phyloP scores from a whole-genome alignment of 2,329 filamentous ascomycete species.

The Cercospora janseana region DNA sequence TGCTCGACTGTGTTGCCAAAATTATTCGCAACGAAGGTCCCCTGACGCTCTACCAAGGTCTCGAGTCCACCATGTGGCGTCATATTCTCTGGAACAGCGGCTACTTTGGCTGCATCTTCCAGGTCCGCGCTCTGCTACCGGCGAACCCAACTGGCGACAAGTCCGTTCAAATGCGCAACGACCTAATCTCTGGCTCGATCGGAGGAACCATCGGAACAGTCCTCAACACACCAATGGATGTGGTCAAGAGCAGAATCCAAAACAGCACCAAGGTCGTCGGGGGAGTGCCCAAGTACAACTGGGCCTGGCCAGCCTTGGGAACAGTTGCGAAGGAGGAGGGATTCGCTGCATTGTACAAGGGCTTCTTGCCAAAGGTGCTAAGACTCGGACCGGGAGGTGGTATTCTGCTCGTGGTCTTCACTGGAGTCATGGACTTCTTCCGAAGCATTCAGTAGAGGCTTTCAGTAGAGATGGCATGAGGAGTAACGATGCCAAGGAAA shows the following conservation, averaged over 20 bases:
- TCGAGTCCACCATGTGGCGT: constrained; percentile 95
- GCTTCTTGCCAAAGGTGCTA: constrained; percentile 92
- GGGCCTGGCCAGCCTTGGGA: constrained; percentile 84
- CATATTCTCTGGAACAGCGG: constrained; percentile 92
- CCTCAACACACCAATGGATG: constrained; percentile 92
- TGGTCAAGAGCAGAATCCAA: constrained; percentile 97
- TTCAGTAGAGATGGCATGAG: neutral
- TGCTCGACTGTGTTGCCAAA: constrained; percentile 76
- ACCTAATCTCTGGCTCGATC: constrained; percentile 79
- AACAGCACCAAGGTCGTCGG: constrained; percentile 86
- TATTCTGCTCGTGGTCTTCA: constrained; percentile 81
- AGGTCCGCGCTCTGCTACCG: constrained; percentile 82
- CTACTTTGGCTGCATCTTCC: constrained; percentile 98
- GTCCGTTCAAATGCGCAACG: constrained; percentile 76
- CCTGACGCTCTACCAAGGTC: constrained; percentile 89
- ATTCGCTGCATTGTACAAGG: constrained; percentile 90
- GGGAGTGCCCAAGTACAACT: constrained; percentile 90
- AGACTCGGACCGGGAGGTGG: constrained; percentile 68
- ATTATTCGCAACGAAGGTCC: constrained; percentile 80
- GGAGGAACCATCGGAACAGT: constrained; percentile 90
- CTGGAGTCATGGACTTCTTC: constrained; percentile 92
- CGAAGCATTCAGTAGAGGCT: constrained; percentile 59
- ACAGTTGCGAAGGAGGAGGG: constrained; percentile 93
- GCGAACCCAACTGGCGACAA: constrained; percentile 68
- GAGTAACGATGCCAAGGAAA: neutral